These are phyloP conservation scores for Taiwanofungus camphoratus DNA, from an alignment of 1,284 basidiomycete genomes.

Conservation along the genomic window DNA sequence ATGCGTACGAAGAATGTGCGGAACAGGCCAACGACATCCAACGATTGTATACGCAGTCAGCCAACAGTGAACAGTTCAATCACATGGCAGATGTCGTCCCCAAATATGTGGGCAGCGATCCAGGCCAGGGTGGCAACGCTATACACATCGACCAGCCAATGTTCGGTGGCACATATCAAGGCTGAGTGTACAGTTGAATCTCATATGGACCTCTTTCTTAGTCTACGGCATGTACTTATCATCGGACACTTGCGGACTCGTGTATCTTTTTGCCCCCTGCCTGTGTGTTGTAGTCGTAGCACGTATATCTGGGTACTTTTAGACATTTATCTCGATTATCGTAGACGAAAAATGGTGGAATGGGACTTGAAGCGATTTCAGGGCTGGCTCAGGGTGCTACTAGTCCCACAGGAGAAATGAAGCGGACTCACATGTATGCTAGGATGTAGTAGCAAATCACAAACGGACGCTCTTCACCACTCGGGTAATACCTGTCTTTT, in stretches of 20 bases:
- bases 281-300: conserved; percentile 1
- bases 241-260: too few species aligned
- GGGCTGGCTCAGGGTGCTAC: too few species aligned
- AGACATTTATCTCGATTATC: neutral
- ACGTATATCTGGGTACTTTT: neutral
- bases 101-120: conserved; percentile 7
- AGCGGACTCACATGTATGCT: too few species aligned
- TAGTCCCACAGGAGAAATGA: too few species aligned
- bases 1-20: conserved; percentile 80
- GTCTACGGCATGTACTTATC: too few species aligned
- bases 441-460: too few species aligned
- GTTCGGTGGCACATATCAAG: conserved; percentile 11
- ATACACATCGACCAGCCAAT: conserved; percentile 20
- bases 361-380: too few species aligned
- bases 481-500: conserved; percentile 79
- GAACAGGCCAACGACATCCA: conserved; percentile 70
- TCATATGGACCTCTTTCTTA: conserved; percentile 1
- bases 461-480: conserved; percentile 81
- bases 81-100: conserved; percentile 44
- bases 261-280: conserved; percentile 1
- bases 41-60: conserved; percentile 44
- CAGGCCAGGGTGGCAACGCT: conserved; percentile 9
- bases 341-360: too few species aligned
- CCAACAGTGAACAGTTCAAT: conserved; percentile 45
- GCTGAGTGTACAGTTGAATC: conserved; percentile 5